These are phyloP conservation scores for Tetradesmus lagerheimii DNA, from an alignment of 139 green algal genomes.

Conservation along the genomic window DNA sequence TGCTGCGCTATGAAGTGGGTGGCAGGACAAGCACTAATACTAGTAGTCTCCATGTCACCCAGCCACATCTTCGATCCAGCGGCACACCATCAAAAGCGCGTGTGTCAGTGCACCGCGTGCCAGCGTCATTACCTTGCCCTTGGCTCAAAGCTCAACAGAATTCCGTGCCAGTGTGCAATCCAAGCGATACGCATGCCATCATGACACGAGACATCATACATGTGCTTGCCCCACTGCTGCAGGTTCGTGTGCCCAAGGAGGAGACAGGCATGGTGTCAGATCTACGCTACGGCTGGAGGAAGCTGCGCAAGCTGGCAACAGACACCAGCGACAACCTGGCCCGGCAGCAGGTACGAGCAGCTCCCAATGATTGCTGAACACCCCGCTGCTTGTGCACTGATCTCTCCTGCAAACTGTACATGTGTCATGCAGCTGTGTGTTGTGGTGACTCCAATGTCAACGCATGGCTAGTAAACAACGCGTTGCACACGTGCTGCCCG, in stretches of 20 bases:
- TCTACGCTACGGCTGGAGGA: conserved; percentile 92
- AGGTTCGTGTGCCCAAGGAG: conserved; percentile 92
- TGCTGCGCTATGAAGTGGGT: conserved; percentile 83
- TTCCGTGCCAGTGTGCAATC: too few relatives aligned
- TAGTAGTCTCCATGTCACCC: too few relatives aligned
- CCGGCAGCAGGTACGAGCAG: conserved; percentile 73
- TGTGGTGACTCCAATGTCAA: too few relatives aligned
- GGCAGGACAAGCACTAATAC: not conserved
- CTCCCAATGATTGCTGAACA: not conserved
- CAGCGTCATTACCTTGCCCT: too few relatives aligned
- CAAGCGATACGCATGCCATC: too few relatives aligned
- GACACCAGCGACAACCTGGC: conserved; percentile 89
- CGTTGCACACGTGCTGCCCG: conserved; percentile 41
- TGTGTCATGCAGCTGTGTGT: too few relatives aligned
- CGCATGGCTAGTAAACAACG: not conserved
- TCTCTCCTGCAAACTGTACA: too few relatives aligned
- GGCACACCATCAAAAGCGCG: too few relatives aligned
- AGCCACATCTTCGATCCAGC: too few relatives aligned
- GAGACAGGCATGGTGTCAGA: conserved; percentile 92
- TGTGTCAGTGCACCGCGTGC: too few relatives aligned
- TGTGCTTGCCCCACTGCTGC: not conserved
- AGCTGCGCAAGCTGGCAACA: conserved; percentile 86
- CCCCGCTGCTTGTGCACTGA: too few relatives aligned
- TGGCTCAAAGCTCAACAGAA: too few relatives aligned
- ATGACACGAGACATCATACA: not conserved